Evolutionary conservation across 2,329 filamentous ascomycete genomes (phyloP).

Genomic region (Ceratocystis variospora): DNA sequence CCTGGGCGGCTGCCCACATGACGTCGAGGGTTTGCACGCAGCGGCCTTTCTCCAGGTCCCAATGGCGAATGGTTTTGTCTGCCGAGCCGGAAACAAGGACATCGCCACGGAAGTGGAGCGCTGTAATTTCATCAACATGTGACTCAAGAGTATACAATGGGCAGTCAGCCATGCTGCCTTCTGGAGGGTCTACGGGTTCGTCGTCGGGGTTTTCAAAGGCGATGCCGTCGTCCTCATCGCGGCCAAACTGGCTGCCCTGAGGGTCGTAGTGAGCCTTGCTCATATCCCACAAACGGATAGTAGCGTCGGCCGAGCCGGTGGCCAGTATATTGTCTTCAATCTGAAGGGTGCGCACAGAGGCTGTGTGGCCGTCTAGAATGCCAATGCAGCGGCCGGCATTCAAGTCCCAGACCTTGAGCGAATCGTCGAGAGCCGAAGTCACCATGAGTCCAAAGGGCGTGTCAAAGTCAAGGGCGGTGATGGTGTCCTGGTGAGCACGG

Average conservation of each 20-base stretch:
- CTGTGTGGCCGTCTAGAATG: conserved; percentile 80
- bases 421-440: conserved; percentile 82
- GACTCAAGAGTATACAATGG: conserved; percentile 76
- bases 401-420: conserved; percentile 89
- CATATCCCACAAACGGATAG: conserved; percentile 87
- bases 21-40: conserved; percentile 96
- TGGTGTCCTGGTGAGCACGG: conserved; percentile 71
- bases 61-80: conserved; percentile 93
- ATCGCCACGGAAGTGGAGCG: conserved; percentile 77
- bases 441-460: conserved; percentile 94
- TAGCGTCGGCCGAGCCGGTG: conserved; percentile 88
- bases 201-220: conserved; percentile 61
- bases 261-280: conserved; percentile 77
- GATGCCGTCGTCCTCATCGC: conserved; percentile 48
- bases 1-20: conserved; percentile 92
- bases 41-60: conserved; percentile 93
- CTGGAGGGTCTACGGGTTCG: conserved; percentile 52
- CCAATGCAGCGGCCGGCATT: conserved; percentile 89
- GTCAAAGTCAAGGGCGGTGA: conserved; percentile 90
- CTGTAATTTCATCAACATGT: conserved; percentile 88
- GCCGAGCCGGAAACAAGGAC: conserved; percentile 89
- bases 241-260: conserved; percentile 45
- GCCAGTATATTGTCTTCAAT: conserved; percentile 92
- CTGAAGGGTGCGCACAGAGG: conserved; percentile 81
- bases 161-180: conserved; percentile 78